phyloP scores from a whole-genome alignment of 2,329 filamentous ascomycete genomes.

The Incumbomyces lentus region DNA sequence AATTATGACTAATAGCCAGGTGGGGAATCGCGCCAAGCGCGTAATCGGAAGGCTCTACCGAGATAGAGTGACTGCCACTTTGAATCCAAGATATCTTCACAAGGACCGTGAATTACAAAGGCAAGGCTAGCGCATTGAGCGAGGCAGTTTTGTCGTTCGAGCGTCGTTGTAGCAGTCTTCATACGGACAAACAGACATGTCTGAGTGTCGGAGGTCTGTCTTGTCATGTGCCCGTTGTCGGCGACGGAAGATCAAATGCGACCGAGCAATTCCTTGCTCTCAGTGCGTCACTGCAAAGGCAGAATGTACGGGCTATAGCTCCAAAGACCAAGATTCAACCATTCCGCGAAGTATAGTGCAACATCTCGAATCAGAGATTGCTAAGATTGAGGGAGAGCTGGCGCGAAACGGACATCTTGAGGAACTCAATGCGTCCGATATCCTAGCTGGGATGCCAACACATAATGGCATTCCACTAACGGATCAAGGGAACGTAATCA shows the following conservation, averaged over 20 bases:
- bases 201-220: conserved; percentile 22
- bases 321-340: conserved; percentile 20
- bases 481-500: conserved; percentile 11
- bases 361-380: conserved; percentile 27
- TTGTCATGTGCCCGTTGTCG: conserved; percentile 22
- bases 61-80: not conserved
- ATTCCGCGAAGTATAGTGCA: conserved; percentile 27
- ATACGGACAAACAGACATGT: conserved; percentile 11
- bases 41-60: conserved; percentile 5
- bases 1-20: conserved; percentile 1
- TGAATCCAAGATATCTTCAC: no score
- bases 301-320: conserved; percentile 24
- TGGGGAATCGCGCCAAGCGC: conserved; percentile 5
- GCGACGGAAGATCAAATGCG: conserved; percentile 23
- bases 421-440: conserved; percentile 20
- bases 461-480: conserved; percentile 17
- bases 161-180: not conserved
- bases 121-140: no score
- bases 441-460: conserved; percentile 21
- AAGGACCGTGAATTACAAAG: no score
- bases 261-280: conserved; percentile 23
- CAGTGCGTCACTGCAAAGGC: conserved; percentile 23
- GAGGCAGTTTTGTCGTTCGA: no score
- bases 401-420: conserved; percentile 22
- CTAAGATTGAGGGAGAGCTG: conserved; percentile 25